Base-by-base conservation (phyloP, 164 flowering plant species). In the Saururus chinensis region DNA sequence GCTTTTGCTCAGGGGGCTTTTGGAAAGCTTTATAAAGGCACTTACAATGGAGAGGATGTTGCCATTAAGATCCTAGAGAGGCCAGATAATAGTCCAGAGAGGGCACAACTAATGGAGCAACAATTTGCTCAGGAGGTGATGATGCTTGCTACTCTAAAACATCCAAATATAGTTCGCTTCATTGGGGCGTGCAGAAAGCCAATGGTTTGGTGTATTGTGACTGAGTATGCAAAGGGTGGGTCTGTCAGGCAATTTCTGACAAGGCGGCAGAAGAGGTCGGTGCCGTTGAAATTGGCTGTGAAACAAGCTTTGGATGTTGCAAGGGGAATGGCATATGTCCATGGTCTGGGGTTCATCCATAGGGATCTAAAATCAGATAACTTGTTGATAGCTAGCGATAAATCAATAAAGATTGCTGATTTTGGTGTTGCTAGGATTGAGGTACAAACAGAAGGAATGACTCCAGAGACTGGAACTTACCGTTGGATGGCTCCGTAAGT, bases 401-500 rank as follows among this genome's bases (percentile, higher is more conserved):
- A 75, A 62, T 78, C 88, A 2, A 86, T 86, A 9, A 86, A 86
- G 56, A 82, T 86, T 63, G 88, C 87, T 24, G 92, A 86, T 72
- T 86, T 86, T 71, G 92, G 92, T 22, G 92, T 86, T 17, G 88
- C 92, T 0, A 72, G 91, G 25, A 85, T 85, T 61, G 90, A 85
- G 77, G 90, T 81, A 60, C 85, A 85, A 67, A 79, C 85, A 0
- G 87, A 85, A 66, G 90, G 85, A 35, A 85, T 85, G 90, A 85
- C 90, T 11, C 90, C 90, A 14, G 87, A 83, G 71, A 85, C 91
- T 3, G 91, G 91, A 56, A 85, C 91, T 23, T 85, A 85, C 65
- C 84, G 91, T 40, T 85, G 87, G 90, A 85, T 85, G 90, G 90
- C 90, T 63, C 90, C 90, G 90, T 85, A 82, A 82, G 90, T 67